Evolutionary conservation across 1,284 basidiomycete species (phyloP).

Genomic region (Ceratorhiza oryzae-sativae): DNA sequence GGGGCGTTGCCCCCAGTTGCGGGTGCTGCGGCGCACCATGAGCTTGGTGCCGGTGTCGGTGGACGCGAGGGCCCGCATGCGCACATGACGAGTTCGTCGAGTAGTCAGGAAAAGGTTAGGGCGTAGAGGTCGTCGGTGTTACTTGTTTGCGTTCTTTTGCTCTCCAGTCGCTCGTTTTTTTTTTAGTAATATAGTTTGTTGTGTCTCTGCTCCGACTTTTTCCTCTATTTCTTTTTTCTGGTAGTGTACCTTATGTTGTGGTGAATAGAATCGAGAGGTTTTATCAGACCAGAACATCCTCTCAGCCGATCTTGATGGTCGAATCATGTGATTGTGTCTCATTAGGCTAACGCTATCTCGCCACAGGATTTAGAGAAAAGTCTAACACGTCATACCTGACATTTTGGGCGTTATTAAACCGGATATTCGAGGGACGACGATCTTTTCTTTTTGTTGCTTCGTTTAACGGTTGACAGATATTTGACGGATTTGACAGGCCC

Average conservation of each 20-base stretch:
- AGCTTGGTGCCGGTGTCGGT: conserved; percentile 25
- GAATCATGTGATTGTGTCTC: too few relatives aligned
- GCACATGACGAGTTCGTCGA: neutral
- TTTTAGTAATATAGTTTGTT: neutral
- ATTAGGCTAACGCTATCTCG: too few relatives aligned
- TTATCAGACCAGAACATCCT: neutral
- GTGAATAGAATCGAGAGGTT: neutral
- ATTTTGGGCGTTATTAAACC: too few relatives aligned
- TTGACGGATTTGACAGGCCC: too few relatives aligned
- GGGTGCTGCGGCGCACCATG: conserved; percentile 28
- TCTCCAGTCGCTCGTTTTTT: neutral
- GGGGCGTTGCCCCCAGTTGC: neutral
- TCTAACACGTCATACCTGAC: too few relatives aligned
- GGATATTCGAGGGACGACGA: too few relatives aligned
- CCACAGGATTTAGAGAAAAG: too few relatives aligned
- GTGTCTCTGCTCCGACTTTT: neutral
- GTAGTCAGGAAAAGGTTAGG: neutral
- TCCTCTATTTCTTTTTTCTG: neutral
- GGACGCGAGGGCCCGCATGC: conserved; percentile 35
- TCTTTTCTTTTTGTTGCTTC: too few relatives aligned
- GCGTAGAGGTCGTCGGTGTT: neutral
- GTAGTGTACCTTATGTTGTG: neutral
- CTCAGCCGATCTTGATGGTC: neutral
- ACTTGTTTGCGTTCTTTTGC: neutral
- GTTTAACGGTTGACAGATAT: too few relatives aligned